Evolutionary conservation across 345 rosid genomes (phyloP).

Genomic region (Heritiera fomes): DNA sequence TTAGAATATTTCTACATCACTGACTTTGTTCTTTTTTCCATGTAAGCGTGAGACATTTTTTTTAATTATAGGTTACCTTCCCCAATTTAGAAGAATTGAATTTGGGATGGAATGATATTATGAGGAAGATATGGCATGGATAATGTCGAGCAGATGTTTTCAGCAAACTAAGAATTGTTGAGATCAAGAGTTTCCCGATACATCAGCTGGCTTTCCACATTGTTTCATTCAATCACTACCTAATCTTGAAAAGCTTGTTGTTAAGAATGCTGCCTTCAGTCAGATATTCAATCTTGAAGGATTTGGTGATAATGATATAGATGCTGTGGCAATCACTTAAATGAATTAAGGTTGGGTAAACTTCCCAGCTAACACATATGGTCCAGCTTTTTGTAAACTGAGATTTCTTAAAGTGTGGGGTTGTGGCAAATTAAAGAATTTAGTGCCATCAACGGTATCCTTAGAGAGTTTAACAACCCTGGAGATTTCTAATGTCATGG

Average conservation of each 20-base stretch:
- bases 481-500: constrained; percentile 3
- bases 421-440: no score
- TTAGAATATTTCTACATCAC: no score
- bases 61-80: not conserved
- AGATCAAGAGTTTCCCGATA: not conserved
- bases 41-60: no score
- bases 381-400: not conserved
- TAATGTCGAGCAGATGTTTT: no score
- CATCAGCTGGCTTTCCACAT: not conserved
- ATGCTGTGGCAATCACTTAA: not conserved
- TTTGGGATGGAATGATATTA: not conserved
- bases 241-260: not conserved
- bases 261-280: no score
- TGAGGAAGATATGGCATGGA: not conserved
- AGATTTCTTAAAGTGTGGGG: not conserved
- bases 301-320: no score
- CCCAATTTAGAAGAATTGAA: not conserved
- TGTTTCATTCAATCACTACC: not conserved
- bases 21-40: no score
- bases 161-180: no score
- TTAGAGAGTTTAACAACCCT: constrained; percentile 14
- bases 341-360: no score
- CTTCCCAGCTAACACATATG: no score
- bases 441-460: not conserved
- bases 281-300: not conserved